Evolutionary conservation across 805 yeast genomes (phyloP).

Genomic region (Barnettozyma populi): DNA sequence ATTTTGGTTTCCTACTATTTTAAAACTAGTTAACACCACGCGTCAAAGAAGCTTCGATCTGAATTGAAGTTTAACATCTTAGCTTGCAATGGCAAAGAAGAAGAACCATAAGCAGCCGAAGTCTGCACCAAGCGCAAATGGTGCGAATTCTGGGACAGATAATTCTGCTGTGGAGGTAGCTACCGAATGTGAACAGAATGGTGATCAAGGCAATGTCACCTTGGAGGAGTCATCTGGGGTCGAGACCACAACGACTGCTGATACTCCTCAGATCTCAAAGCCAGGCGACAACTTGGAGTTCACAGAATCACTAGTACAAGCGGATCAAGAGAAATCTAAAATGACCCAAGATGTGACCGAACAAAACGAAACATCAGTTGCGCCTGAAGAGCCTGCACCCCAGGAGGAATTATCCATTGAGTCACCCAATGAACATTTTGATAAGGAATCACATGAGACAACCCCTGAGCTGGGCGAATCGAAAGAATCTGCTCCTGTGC

Average conservation of each 20-base stretch:
- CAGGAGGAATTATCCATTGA: not conserved
- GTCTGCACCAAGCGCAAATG: not conserved
- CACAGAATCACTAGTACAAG: not conserved
- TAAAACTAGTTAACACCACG: not conserved
- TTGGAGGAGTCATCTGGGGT: not conserved
- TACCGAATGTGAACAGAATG: not conserved
- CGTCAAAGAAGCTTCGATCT: not conserved
- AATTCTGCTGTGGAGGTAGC: not conserved
- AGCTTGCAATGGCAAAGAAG: not conserved
- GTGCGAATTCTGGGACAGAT: not conserved
- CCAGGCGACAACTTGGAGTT: not conserved
- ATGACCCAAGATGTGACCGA: not conserved
- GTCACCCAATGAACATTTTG: not conserved
- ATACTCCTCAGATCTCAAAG: not conserved
- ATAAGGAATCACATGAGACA: not conserved
- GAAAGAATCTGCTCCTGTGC: slow-evolving; percentile 15
- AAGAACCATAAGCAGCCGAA: not conserved
- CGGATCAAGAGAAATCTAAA: not conserved
- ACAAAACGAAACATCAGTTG: not conserved
- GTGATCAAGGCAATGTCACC: not conserved
- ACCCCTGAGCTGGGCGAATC: not conserved
- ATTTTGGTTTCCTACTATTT: not conserved
- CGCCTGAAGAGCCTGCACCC: not conserved
- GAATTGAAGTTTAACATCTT: not conserved
- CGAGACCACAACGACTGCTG: not conserved